phyloP scores from a whole-genome alignment of 768 basidiomycete species.

The Chalciporus chontae region DNA sequence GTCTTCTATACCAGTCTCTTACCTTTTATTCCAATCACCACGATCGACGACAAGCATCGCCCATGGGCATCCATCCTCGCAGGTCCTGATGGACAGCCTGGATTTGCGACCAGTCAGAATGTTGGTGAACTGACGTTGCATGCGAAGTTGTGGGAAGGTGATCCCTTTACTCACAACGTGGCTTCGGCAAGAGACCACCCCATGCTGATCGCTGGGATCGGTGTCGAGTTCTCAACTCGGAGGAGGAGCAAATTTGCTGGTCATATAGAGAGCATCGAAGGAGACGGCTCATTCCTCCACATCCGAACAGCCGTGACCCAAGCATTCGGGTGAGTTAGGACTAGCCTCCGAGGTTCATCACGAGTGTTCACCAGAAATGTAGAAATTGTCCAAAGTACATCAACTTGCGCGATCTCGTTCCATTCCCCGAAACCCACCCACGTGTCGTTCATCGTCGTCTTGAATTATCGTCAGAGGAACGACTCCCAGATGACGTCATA shows the following conservation, averaged over 20 bases:
- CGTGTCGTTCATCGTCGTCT: conserved; percentile 33
- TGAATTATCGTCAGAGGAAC: conserved; percentile 33
- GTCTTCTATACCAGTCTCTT: conserved; percentile 46
- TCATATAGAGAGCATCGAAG: conserved; percentile 34
- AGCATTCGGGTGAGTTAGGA: conserved; percentile 50
- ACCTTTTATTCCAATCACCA: conserved; percentile 55
- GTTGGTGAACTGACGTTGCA: conserved; percentile 36
- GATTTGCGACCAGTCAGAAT: conserved; percentile 40
- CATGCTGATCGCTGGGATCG: conserved; percentile 54
- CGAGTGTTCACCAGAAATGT: not conserved
- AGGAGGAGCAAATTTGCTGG: conserved; percentile 66
- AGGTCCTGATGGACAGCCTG: conserved; percentile 40
- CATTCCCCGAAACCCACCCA: conserved; percentile 39
- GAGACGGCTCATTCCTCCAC: conserved; percentile 32
- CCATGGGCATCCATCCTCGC: conserved; percentile 62
- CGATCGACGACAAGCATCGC: conserved; percentile 45
- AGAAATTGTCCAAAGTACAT: conserved; percentile 75
- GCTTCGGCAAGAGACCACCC: not conserved
- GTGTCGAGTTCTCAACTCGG: conserved; percentile 56
- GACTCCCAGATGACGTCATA: conserved; percentile 49
- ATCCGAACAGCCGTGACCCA: conserved; percentile 43
- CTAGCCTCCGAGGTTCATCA: not conserved
- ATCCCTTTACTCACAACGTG: conserved; percentile 46
- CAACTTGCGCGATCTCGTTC: conserved; percentile 48
- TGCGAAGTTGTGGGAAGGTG: conserved; percentile 49